These are phyloP conservation scores for Barnettozyma sucrosica DNA, from an alignment of 805 yeast species.

Conservation along the genomic window DNA sequence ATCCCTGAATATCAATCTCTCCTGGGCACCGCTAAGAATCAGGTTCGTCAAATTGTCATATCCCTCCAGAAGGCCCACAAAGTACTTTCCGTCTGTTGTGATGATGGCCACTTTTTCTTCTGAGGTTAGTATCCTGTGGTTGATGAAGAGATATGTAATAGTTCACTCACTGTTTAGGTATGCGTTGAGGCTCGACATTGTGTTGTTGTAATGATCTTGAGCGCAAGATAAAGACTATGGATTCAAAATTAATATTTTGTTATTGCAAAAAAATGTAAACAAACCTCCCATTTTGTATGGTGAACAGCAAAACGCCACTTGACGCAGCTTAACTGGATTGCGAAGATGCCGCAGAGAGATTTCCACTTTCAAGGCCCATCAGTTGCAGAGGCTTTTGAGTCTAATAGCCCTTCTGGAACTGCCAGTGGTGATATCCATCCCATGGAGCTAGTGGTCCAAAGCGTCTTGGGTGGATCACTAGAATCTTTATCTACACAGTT, in stretches of 20 bases:
- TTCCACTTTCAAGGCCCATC: slow-evolving; percentile 1
- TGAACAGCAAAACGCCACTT: not conserved
- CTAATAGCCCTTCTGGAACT: not conserved
- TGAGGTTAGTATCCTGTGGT: slow-evolving; percentile 7
- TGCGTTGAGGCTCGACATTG: slow-evolving; percentile 21
- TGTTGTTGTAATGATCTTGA: not conserved
- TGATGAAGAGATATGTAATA: too few species aligned
- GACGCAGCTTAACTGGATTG: not conserved
- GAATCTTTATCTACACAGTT: slow-evolving; percentile 46
- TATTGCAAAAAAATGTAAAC: too few species aligned
- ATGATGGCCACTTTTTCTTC: slow-evolving; percentile 46
- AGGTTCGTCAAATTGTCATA: slow-evolving; percentile 62
- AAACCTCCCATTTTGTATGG: not conserved
- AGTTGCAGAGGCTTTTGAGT: not conserved
- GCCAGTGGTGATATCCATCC: slow-evolving; percentile 41
- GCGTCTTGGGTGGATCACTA: slow-evolving; percentile 47
- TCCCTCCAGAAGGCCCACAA: slow-evolving; percentile 47
- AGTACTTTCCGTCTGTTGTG: slow-evolving; percentile 51
- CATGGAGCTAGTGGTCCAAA: slow-evolving; percentile 52
- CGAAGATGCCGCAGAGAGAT: not conserved
- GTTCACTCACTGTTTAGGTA: slow-evolving; percentile 20
- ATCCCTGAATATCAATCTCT: slow-evolving; percentile 41
- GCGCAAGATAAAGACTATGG: too few species aligned
- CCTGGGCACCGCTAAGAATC: slow-evolving; percentile 45
- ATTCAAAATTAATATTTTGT: too few species aligned